phyloP scores from a whole-genome alignment of 2,329 filamentous ascomycete species.

The Cladophialophora psammophila region DNA sequence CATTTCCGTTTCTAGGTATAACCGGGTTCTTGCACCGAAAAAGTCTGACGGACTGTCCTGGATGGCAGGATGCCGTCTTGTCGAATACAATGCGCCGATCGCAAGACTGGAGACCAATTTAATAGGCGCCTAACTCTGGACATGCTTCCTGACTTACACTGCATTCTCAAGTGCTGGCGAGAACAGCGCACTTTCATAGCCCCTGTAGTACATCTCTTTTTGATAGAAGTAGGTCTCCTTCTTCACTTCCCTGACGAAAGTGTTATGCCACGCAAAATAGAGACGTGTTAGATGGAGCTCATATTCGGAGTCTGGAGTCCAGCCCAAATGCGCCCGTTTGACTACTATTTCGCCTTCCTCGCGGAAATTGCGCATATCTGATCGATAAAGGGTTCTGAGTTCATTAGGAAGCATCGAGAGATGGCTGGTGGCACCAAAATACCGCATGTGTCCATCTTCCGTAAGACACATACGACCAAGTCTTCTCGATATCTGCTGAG shows the following conservation, averaged over 20 bases:
- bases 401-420: conserved; percentile 18
- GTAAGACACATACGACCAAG: conserved; percentile 15
- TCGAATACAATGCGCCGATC: conserved; percentile 13
- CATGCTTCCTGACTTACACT: conserved; percentile 42
- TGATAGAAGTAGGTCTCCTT: conserved; percentile 48
- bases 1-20: conserved; percentile 56
- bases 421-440: conserved; percentile 42
- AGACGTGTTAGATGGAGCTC: conserved; percentile 55
- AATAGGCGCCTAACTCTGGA: not conserved
- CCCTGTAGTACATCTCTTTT: conserved; percentile 25
- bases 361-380: conserved; percentile 1
- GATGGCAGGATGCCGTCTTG: conserved; percentile 3
- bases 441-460: conserved; percentile 37
- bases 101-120: conserved; percentile 6
- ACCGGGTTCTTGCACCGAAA: conserved; percentile 51
- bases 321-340: conserved; percentile 52
- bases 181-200: conserved; percentile 49
- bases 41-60: conserved; percentile 12
- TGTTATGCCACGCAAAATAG: conserved; percentile 59
- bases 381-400: conserved; percentile 3
- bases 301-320: conserved; percentile 50
- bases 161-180: conserved; percentile 52
- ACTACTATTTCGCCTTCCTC: conserved; percentile 51
- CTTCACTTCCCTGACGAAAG: conserved; percentile 55
- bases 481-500: conserved; percentile 12